phyloP scores from a whole-genome alignment of 1,284 basidiomycete genomes.

The Trametes hirsuta region DNA sequence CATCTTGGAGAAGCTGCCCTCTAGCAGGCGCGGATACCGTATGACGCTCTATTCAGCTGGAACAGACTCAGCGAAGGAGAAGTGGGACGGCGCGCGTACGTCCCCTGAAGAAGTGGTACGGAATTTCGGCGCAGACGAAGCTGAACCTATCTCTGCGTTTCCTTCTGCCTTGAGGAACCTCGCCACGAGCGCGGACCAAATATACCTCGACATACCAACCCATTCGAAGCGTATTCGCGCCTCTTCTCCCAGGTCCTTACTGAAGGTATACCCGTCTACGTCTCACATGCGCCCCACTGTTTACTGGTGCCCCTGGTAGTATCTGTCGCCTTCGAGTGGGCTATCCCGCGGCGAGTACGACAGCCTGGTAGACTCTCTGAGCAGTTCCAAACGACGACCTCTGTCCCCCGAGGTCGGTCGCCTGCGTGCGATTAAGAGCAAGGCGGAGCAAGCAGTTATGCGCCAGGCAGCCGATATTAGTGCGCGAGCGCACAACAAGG shows the following conservation, averaged over 20 bases:
- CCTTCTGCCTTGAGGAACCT: constrained; percentile 53
- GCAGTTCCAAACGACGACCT: constrained; percentile 49
- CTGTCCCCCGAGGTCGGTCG: constrained; percentile 64
- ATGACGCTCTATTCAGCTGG: constrained; percentile 90
- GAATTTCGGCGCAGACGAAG: constrained; percentile 80
- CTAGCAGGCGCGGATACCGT: constrained; percentile 75
- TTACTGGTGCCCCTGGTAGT: constrained; percentile 41
- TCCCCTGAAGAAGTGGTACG: constrained; percentile 51
- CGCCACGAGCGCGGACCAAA: constrained; percentile 38
- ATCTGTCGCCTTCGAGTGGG: constrained; percentile 43
- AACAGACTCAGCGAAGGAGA: constrained; percentile 77
- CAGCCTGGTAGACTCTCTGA: constrained; percentile 54
- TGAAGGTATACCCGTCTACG: constrained; percentile 26
- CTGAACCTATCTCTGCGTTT: constrained; percentile 58
- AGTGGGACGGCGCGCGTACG: constrained; percentile 88
- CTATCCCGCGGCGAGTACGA: constrained; percentile 51
- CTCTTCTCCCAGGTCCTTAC: constrained; percentile 43
- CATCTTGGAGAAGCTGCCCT: constrained; percentile 77
- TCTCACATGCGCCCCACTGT: not conserved
- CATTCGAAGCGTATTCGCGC: constrained; percentile 16
- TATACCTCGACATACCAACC: constrained; percentile 46
- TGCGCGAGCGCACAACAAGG: constrained; percentile 77
- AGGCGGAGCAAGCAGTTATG: constrained; percentile 72
- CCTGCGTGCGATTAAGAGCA: constrained; percentile 73
- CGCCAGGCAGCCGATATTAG: constrained; percentile 77